These are phyloP conservation scores for Verticillium albo-atrum DNA, from an alignment of 2,329 filamentous ascomycete genomes.

Conservation along the genomic window DNA sequence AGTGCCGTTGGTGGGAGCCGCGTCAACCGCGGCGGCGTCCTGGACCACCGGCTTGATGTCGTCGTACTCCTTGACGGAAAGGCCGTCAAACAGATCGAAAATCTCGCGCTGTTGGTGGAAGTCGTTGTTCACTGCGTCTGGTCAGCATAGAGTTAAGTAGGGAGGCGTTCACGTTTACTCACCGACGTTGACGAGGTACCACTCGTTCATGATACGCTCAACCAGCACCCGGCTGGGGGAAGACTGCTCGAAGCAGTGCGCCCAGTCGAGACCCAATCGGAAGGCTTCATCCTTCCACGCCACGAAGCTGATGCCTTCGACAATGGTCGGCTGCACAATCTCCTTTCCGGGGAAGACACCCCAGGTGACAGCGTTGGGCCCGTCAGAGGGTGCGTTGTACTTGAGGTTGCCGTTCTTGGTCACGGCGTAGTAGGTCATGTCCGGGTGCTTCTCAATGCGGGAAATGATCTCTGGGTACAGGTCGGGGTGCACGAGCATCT, in stretches of 20 bases:
- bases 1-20: slow-evolving; percentile 11
- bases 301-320: slow-evolving; percentile 94
- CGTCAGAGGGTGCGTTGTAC: slow-evolving; percentile 80
- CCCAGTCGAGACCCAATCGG: slow-evolving; percentile 88
- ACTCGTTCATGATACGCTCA: slow-evolving; percentile 78
- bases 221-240: slow-evolving; percentile 78
- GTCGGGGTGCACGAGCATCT: slow-evolving; percentile 79
- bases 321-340: slow-evolving; percentile 99
- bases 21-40: slow-evolving; percentile 6
- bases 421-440: slow-evolving; percentile 92
- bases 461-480: slow-evolving; percentile 72
- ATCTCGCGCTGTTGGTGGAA: slow-evolving; percentile 82
- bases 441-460: slow-evolving; percentile 71
- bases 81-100: slow-evolving; percentile 79
- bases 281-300: slow-evolving; percentile 99
- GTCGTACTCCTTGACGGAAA: slow-evolving; percentile 60
- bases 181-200: slow-evolving; percentile 96
- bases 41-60: slow-evolving; percentile 32
- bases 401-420: slow-evolving; percentile 73
- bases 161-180: slow-evolving; percentile 27
- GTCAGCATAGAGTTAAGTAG: slow-evolving; percentile 3
- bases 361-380: slow-evolving; percentile 98
- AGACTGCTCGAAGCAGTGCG: slow-evolving; percentile 75
- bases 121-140: slow-evolving; percentile 79
- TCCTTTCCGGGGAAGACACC: slow-evolving; percentile 98